Conservation (phyloP, 2,329 filamentous ascomycete genomes). For the Pestalotiopsis sp. region DNA sequence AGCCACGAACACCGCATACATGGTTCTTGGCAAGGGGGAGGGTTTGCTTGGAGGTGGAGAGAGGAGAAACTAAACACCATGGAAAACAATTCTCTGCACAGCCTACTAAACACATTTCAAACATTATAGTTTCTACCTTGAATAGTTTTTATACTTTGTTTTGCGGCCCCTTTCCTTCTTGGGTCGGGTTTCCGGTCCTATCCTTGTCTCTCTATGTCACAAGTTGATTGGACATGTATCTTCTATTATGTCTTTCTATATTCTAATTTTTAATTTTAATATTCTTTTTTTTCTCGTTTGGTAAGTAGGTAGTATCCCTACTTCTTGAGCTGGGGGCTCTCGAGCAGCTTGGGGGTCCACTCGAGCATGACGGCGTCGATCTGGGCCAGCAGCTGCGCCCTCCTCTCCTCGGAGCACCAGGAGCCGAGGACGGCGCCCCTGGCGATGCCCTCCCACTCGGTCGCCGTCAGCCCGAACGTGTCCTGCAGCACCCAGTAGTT, state of each 20-base stretch:
- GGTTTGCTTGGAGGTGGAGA: background rate
- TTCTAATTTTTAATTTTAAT: background rate
- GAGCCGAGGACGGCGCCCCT: constrained; percentile 66
- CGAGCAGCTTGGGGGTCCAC: constrained; percentile 22
- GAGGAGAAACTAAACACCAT: background rate
- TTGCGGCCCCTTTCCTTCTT: no score
- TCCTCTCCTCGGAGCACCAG: constrained; percentile 69
- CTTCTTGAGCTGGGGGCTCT: no score
- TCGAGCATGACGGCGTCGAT: constrained; percentile 38
- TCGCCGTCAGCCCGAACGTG: constrained; percentile 62
- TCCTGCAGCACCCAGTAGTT: constrained; percentile 79
- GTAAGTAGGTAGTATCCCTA: background rate
- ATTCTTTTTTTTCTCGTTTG: background rate
- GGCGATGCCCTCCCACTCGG: constrained; percentile 71
- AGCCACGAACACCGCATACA: background rate
- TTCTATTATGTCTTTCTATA: background rate
- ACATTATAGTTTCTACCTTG: no score
- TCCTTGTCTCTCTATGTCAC: no score
- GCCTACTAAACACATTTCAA: no score
- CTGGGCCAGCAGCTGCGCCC: constrained; percentile 57
- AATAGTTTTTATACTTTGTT: no score
- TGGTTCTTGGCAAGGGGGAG: background rate
- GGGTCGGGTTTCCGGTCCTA: no score
- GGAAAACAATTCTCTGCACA: background rate
- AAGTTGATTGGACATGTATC: no score